Evolutionary conservation across 2,329 filamentous ascomycete species (phyloP).

Genomic region (Exophiala aquamarina): DNA sequence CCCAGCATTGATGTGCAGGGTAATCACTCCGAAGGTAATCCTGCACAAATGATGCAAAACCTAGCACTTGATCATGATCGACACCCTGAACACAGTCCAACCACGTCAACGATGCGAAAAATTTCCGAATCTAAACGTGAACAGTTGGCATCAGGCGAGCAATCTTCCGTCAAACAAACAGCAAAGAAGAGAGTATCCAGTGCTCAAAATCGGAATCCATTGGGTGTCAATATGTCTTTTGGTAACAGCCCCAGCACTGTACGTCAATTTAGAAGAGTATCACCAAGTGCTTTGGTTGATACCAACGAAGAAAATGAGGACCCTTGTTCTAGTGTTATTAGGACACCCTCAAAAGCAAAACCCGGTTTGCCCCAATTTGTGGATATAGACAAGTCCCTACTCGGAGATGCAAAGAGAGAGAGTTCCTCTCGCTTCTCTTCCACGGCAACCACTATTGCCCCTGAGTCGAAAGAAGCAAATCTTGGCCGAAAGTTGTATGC

Average conservation of each 20-base stretch:
- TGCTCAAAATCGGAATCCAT: constrained; percentile 66
- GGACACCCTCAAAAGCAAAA: constrained; percentile 23
- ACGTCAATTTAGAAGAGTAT: constrained; percentile 85
- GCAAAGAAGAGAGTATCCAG: constrained; percentile 44
- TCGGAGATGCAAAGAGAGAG: constrained; percentile 6
- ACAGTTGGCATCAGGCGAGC: constrained; percentile 11
- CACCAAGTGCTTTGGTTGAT: constrained; percentile 56
- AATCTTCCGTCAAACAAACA: constrained; percentile 35
- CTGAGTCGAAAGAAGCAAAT: constrained; percentile 71
- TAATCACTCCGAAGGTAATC: constrained; percentile 33
- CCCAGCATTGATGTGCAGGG: constrained; percentile 42
- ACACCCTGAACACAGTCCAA: constrained; percentile 22
- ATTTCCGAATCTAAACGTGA: constrained; percentile 11
- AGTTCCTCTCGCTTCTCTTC: constrained; percentile 19
- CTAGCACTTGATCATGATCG: constrained; percentile 35
- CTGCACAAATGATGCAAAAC: constrained; percentile 41
- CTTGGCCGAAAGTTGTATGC: constrained; percentile 79
- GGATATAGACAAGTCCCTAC: constrained; percentile 15
- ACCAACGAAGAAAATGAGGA: constrained; percentile 18
- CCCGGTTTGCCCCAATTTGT: constrained; percentile 5
- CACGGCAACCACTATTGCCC: constrained; percentile 18
- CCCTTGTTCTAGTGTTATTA: constrained; percentile 18
- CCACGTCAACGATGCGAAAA: constrained; percentile 21
- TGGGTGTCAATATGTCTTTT: constrained; percentile 88
- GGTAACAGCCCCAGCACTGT: constrained; percentile 92